Conservation (phyloP, 495 filamentous ascomycete species). For the Penicillium longicatenatum region DNA sequence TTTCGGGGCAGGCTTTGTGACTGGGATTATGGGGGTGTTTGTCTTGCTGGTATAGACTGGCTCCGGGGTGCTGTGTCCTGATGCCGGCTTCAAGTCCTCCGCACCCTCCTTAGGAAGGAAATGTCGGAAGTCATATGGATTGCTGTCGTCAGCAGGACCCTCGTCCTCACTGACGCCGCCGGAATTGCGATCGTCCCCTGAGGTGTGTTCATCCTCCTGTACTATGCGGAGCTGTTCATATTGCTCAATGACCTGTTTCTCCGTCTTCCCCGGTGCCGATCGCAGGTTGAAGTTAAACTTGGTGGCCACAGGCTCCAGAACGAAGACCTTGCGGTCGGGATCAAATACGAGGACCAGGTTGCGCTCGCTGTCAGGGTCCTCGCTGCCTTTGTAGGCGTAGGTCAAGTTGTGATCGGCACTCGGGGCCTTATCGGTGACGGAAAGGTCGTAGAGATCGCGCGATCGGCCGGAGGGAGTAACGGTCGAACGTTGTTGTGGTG, state of each 20-base stretch:
- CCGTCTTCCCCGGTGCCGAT: slow-evolving; percentile 49
- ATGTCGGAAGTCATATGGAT: slow-evolving; percentile 62
- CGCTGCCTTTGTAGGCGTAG: slow-evolving; percentile 54
- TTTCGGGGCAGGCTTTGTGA: slow-evolving; percentile 31
- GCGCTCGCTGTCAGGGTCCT: slow-evolving; percentile 44
- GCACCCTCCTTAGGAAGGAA: slow-evolving; percentile 49
- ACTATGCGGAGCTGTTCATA: slow-evolving; percentile 49
- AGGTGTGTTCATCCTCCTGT: slow-evolving; percentile 42
- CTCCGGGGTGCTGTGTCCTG: slow-evolving; percentile 43
- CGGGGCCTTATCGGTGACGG: slow-evolving; percentile 50
- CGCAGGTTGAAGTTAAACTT: slow-evolving; percentile 60
- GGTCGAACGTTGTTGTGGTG: slow-evolving; percentile 38
- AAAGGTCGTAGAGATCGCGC: slow-evolving; percentile 48
- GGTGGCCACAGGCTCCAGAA: slow-evolving; percentile 52
- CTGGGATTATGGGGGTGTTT: slow-evolving; percentile 35
- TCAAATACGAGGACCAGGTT: slow-evolving; percentile 57
- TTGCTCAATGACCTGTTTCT: slow-evolving; percentile 46
- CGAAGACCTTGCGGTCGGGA: slow-evolving; percentile 48
- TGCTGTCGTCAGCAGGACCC: slow-evolving; percentile 50
- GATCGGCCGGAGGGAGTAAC: slow-evolving; percentile 43
- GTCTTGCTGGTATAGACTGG: slow-evolving; percentile 35
- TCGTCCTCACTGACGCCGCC: slow-evolving; percentile 44
- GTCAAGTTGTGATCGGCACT: slow-evolving; percentile 44
- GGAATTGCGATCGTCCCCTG: slow-evolving; percentile 42
- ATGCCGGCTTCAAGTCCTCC: slow-evolving; percentile 38